Evolutionary conservation across 2,329 filamentous ascomycete genomes (phyloP).

Genomic region (Pseudogymnoascus destructans): DNA sequence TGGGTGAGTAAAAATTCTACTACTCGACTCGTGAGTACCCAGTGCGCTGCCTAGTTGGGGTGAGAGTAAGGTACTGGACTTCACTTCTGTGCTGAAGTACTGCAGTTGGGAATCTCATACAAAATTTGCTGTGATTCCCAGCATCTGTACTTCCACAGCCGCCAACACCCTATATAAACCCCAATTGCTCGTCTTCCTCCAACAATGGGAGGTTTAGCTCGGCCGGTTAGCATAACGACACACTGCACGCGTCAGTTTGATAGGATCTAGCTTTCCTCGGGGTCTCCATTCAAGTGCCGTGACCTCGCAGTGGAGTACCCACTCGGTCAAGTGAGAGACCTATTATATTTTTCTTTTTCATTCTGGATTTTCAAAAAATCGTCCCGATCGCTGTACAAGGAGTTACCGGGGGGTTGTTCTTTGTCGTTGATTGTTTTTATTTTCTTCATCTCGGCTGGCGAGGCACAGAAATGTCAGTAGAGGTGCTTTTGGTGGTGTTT

Average conservation of each 20-base stretch:
- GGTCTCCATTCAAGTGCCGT: neutral
- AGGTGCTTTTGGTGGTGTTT: neutral
- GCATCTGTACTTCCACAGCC: neutral
- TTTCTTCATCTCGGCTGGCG: neutral
- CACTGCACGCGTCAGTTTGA: neutral
- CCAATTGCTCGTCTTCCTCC: neutral
- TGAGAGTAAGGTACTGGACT: neutral
- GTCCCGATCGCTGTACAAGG: neutral
- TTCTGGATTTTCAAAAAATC: neutral
- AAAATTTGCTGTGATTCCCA: neutral
- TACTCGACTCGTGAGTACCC: too few relatives aligned
- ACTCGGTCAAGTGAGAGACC: neutral
- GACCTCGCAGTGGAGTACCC: neutral
- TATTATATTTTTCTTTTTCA: neutral
- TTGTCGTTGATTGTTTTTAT: neutral
- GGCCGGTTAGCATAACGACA: neutral
- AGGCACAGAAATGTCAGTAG: too few relatives aligned
- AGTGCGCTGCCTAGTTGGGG: too few relatives aligned
- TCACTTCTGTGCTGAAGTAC: neutral
- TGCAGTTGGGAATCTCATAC: neutral
- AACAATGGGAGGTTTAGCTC: neutral
- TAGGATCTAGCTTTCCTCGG: neutral
- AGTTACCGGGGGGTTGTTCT: neutral
- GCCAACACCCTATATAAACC: neutral
- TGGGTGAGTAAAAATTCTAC: too few relatives aligned